Percentiles rank a stretch among this genome's conserved stretches.
These are phyloP conservation scores for Cucurbita argyrosperma DNA, from an alignment of 306 rosid species.

Conservation along the genomic window DNA sequence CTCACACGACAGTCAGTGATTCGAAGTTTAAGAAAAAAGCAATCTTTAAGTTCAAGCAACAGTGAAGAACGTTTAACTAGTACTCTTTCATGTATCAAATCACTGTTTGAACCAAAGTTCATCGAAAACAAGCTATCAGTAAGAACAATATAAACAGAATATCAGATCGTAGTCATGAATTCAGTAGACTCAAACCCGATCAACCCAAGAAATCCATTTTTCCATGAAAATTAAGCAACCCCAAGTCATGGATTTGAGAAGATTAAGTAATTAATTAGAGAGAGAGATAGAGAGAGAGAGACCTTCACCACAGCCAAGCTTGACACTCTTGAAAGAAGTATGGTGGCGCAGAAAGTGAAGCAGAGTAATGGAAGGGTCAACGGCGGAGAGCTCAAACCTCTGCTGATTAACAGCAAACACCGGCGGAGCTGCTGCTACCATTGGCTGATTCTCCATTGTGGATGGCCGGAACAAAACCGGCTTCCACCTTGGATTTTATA, in stretches of 20 bases:
- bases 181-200: neutral
- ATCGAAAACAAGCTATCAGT: neutral
- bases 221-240: neutral
- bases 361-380: slow-evolving; percentile 65
- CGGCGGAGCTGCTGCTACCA: slow-evolving; percentile 5
- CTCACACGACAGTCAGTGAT: too few relatives aligned
- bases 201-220: neutral
- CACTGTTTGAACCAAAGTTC: neutral
- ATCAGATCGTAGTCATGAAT: neutral
- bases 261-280: neutral
- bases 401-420: slow-evolving; percentile 53
- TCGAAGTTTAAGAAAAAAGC: too few relatives aligned
- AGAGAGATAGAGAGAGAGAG: too few relatives aligned
- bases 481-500: too few relatives aligned
- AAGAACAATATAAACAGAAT: neutral
- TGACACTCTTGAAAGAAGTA: slow-evolving; percentile 67
- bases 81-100: neutral
- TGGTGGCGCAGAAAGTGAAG: slow-evolving; percentile 51
- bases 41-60: neutral
- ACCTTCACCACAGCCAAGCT: slow-evolving; percentile 89
- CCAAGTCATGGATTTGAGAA: neutral
- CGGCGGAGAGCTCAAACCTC: slow-evolving; percentile 33
- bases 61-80: neutral
- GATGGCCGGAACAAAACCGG: too few relatives aligned
- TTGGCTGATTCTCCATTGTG: neutral